Evolutionary conservation across 352 stramenopile genomes (phyloP), one percentile per base, ranked within the genome.

Genomic region (Pythium pectinolyticum): DNA sequence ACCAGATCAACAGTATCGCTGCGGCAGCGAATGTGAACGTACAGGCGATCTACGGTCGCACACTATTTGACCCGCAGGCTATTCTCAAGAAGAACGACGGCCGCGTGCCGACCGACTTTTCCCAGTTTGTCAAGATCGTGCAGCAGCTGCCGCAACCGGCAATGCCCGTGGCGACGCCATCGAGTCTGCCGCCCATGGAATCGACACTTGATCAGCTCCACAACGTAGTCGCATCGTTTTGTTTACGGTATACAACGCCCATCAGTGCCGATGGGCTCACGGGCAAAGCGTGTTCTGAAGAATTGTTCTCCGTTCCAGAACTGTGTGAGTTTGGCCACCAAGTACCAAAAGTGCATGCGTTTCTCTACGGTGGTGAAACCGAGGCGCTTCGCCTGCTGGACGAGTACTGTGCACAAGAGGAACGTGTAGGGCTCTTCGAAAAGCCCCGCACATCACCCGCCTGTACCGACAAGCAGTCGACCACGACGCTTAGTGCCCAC

Each of bases 361-460:
- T 84, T 27, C 70, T 86, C 30, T 78, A 75, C 19, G 79, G 80
- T n/a, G 80, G 82, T 12, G 80, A 89, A 66, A 82, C 69, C 12
- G 47, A 74, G 45, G 81, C 72, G 0, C 57, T 96, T 24, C 66
- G 69, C 19, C 62, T 77, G 4, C 45, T 93, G 39, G 69, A 86
- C 10, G 69, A 75, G n/a, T 87, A 89, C 45, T 92, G 77, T 56
- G 66, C 77, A 1, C 65, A 83, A 20, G 71, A 85, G 48, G 68
- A 77, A 32, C 96, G 86, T 34, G 88, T 97, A 5, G 85, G 82
- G 24, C 77, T 85, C 1, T 99, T 99, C 70, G 88, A 98, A 73
- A 99, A 99, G 66, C 97, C 97, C 1, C 95, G 96, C 31, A 99
- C 96, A 7, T 90, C 78, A 12, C 96, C 94, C 0, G 95, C 85